Evolutionary conservation across 2,329 filamentous ascomycete species (phyloP).

Genomic region (Pezicula neosporulosa): DNA sequence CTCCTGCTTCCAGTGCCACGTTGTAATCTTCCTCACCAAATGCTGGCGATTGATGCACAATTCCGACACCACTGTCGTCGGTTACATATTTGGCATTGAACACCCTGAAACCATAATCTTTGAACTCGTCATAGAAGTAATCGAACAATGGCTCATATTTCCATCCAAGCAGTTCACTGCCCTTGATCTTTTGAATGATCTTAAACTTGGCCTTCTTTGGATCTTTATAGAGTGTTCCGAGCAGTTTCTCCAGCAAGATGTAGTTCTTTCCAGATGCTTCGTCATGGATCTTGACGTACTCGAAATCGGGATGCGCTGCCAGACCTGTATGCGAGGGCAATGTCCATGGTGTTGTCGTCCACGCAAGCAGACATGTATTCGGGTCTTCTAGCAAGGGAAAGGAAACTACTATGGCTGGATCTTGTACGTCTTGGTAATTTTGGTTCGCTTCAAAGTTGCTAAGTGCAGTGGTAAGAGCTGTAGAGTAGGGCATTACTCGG

Average conservation of each 20-base stretch:
- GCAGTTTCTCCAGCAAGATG: conserved; percentile 76
- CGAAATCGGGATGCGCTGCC: conserved; percentile 76
- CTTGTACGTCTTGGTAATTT: conserved; percentile 90
- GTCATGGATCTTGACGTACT: conserved; percentile 84
- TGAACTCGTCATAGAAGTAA: conserved; percentile 88
- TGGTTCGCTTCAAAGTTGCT: conserved; percentile 94
- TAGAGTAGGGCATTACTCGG: conserved; percentile 93
- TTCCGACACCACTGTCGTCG: conserved; percentile 84
- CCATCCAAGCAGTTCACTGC: conserved; percentile 80
- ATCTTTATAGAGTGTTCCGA: conserved; percentile 86
- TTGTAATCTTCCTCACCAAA: conserved; percentile 97
- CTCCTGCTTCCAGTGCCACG: conserved; percentile 70
- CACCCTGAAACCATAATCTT: conserved; percentile 78
- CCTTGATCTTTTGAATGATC: conserved; percentile 74
- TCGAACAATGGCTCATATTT: conserved; percentile 85
- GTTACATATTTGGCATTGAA: conserved; percentile 84
- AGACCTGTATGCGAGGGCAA: conserved; percentile 77
- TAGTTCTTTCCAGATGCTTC: conserved; percentile 80
- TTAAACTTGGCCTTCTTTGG: conserved; percentile 94
- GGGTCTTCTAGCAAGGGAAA: conserved; percentile 81
- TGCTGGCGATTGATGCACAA: conserved; percentile 90
- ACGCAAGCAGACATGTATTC: conserved; percentile 73
- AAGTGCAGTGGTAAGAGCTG: conserved; percentile 80
- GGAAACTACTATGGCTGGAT: conserved; percentile 83
- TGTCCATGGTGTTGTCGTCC: conserved; percentile 93